These are phyloP conservation scores for Linum lewisii DNA, from an alignment of 345 rosid species.

Conservation along the genomic window DNA sequence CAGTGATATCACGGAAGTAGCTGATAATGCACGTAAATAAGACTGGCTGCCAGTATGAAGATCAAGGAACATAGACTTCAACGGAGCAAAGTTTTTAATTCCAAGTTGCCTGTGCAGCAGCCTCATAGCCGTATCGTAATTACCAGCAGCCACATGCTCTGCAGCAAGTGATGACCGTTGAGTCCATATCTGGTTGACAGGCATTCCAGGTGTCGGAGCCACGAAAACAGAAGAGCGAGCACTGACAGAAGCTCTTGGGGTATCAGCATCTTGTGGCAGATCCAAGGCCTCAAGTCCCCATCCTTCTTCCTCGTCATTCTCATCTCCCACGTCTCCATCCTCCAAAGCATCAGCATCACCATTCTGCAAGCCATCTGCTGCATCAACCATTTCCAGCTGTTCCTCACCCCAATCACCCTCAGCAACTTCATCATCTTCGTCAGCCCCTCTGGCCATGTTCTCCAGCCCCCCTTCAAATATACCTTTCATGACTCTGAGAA, in stretches of 20 bases:
- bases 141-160: constrained; percentile 88
- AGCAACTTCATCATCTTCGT: constrained; percentile 65
- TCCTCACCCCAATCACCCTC: constrained; percentile 86
- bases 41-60: constrained; percentile 70
- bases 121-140: constrained; percentile 88
- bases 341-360: constrained; percentile 52
- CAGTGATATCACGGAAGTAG: constrained; percentile 66
- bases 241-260: constrained; percentile 50
- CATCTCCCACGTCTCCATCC: constrained; percentile 59
- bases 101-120: constrained; percentile 88
- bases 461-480: constrained; percentile 90
- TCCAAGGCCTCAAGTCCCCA: constrained; percentile 95
- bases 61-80: constrained; percentile 68
- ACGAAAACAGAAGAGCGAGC: constrained; percentile 61
- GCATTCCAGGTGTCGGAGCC: constrained; percentile 83
- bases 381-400: constrained; percentile 51
- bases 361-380: constrained; percentile 48
- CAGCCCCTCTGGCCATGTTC: constrained; percentile 37
- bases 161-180: constrained; percentile 88
- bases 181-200: constrained; percentile 80
- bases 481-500: constrained; percentile 86
- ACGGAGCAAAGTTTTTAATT: constrained; percentile 59
- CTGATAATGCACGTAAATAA: constrained; percentile 66
- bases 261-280: constrained; percentile 78
- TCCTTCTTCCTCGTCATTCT: constrained; percentile 67